These are phyloP conservation scores for Cudoniella acicularis DNA, from an alignment of 495 filamentous ascomycete species.

Conservation along the genomic window DNA sequence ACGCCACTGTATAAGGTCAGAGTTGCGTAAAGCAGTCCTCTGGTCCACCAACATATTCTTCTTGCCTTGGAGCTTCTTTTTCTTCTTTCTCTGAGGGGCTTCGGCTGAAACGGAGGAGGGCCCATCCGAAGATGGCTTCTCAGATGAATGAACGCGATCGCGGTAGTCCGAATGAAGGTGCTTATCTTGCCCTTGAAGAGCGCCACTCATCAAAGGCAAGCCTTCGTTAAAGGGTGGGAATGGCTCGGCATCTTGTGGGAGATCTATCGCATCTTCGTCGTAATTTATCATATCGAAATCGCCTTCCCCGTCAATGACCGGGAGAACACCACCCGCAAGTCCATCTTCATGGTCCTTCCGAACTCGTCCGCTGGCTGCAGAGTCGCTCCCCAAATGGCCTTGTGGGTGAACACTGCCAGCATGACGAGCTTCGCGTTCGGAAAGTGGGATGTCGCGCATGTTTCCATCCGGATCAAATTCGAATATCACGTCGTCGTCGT, in stretches of 20 bases:
- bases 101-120: conserved; percentile 24
- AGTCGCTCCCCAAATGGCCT: conserved; percentile 31
- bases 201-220: conserved; percentile 14
- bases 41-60: conserved; percentile 19
- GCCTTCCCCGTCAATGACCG: conserved; percentile 24
- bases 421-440: conserved; percentile 15
- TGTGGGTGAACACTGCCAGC: conserved; percentile 6
- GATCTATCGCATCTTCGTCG: conserved; percentile 24
- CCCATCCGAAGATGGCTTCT: conserved; percentile 14
- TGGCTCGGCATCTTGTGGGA: conserved; percentile 36
- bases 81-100: conserved; percentile 12
- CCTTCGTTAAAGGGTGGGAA: conserved; percentile 22
- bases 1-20: conserved; percentile 18
- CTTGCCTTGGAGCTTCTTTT: conserved; percentile 5
- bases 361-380: conserved; percentile 36
- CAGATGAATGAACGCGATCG: conserved; percentile 7
- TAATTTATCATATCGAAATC: conserved; percentile 22
- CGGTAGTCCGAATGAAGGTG: conserved; percentile 8
- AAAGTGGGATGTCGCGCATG: conserved; percentile 22
- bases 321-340: conserved; percentile 15
- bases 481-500: conserved; percentile 28
- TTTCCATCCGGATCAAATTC: conserved; percentile 32
- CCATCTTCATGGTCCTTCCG: conserved; percentile 37
- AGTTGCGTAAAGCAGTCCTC: conserved; percentile 11
- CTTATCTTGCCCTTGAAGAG: conserved; percentile 10